Conservation (phyloP, 352 stramenopile species). For the Elongisporangium undulatum region DNA sequence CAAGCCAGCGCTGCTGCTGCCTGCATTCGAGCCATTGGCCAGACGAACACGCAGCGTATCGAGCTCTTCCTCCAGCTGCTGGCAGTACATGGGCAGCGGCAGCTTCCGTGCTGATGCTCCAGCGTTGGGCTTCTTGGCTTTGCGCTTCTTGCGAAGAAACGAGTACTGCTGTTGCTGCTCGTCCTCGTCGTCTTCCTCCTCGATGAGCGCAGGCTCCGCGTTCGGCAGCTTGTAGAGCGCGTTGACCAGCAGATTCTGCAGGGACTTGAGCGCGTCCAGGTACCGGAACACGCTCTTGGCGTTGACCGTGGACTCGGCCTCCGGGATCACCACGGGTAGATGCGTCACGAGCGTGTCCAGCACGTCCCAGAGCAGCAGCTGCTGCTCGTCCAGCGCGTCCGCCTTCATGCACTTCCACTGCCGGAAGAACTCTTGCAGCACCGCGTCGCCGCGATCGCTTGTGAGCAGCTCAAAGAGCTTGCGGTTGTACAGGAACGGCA, state of each 20-base stretch:
- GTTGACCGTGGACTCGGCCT: conserved; percentile 29
- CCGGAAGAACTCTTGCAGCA: conserved; percentile 57
- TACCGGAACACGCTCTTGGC: conserved; percentile 53
- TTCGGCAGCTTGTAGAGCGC: conserved; percentile 41
- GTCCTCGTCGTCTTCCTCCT: conserved; percentile 9
- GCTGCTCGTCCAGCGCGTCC: conserved; percentile 1
- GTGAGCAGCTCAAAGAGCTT: conserved; percentile 52
- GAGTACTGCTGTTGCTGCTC: conserved; percentile 1
- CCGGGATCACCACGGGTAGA: conserved; percentile 44
- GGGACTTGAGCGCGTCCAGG: conserved; percentile 41
- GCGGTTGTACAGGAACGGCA: conserved; percentile 15
- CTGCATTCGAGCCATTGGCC: conserved; percentile 14
- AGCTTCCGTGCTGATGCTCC: conserved; percentile 4
- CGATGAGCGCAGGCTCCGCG: conserved; percentile 1
- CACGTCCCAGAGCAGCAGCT: conserved; percentile 47
- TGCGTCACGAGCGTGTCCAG: conserved; percentile 64
- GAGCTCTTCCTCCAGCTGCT: conserved; percentile 56
- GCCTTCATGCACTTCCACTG: conserved; percentile 32
- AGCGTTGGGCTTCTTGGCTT: conserved; percentile 2
- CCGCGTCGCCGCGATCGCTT: conserved; percentile 57
- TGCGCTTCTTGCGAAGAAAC: background rate
- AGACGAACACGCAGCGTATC: conserved; percentile 31
- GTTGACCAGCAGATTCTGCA: conserved; percentile 44
- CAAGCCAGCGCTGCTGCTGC: background rate
- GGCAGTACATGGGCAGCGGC: conserved; percentile 61